Percentiles rank a stretch among this genome's conserved stretches.
Evolutionary conservation across 768 basidiomycete species (phyloP).

Genomic region (Boletales sp.): DNA sequence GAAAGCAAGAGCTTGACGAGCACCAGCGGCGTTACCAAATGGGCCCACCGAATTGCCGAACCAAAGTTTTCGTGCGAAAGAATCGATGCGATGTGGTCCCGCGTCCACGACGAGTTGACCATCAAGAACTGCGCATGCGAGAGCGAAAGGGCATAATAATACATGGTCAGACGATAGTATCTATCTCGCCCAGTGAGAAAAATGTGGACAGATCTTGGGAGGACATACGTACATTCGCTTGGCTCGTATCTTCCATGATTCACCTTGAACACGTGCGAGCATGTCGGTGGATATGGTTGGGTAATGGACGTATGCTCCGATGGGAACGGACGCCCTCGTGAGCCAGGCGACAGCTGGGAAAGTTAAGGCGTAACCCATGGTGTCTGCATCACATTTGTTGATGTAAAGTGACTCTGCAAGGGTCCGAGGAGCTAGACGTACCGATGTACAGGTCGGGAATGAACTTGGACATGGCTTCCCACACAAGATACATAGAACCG

Average conservation of each 20-base stretch:
- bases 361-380: slow-evolving; percentile 97
- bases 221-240: slow-evolving; percentile 25
- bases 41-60: slow-evolving; percentile 43
- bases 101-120: slow-evolving; percentile 97
- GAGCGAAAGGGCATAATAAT: slow-evolving; percentile 74
- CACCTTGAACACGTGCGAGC: slow-evolving; percentile 66
- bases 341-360: slow-evolving; percentile 73
- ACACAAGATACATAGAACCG: slow-evolving; percentile 80
- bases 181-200: slow-evolving; percentile 34
- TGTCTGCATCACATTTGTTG: slow-evolving; percentile 50
- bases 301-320: slow-evolving; percentile 94
- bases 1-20: slow-evolving; percentile 29
- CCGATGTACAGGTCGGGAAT: slow-evolving; percentile 92
- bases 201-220: background rate
- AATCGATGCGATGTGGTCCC: slow-evolving; percentile 75
- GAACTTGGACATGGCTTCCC: slow-evolving; percentile 75
- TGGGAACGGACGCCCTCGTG: slow-evolving; percentile 50
- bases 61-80: slow-evolving; percentile 51
- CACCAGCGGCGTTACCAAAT: slow-evolving; percentile 40
- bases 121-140: slow-evolving; percentile 72
- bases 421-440: slow-evolving; percentile 30
- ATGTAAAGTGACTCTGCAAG: slow-evolving; percentile 1
- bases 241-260: slow-evolving; percentile 22
- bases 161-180: slow-evolving; percentile 89
- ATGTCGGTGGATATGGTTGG: slow-evolving; percentile 95